A percentile compares a stretch with the other conserved stretches of the same genome.
These are phyloP conservation scores for Penicillium occitanis DNA, from an alignment of 2,329 filamentous ascomycete genomes.

Conservation along the genomic window DNA sequence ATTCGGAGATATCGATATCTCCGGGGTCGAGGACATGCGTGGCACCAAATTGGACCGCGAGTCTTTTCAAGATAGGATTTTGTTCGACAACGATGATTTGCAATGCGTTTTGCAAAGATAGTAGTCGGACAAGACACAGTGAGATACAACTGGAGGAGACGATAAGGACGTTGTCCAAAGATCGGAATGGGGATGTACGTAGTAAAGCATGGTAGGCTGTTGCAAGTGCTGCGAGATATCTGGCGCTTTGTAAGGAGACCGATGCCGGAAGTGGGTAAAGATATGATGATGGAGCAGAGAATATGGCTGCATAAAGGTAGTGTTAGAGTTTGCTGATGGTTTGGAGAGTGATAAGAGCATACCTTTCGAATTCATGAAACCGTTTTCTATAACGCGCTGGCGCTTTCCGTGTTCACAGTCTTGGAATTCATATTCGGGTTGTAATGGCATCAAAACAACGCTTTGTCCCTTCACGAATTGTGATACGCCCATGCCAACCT, in stretches of 20 bases:
- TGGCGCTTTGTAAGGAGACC: not conserved
- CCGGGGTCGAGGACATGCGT: not conserved
- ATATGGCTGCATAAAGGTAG: not conserved
- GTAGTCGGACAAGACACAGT: not conserved
- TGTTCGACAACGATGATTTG: slow-evolving; percentile 9
- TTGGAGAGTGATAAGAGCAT: not conserved
- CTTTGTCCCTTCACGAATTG: not conserved
- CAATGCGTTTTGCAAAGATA: not conserved
- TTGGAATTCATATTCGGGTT: not conserved
- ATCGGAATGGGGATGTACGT: not conserved
- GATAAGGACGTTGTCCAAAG: slow-evolving; percentile 1
- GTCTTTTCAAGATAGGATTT: not conserved
- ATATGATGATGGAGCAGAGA: not conserved
- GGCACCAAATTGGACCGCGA: not conserved
- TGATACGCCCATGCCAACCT: not conserved
- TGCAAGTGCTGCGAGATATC: slow-evolving; percentile 7
- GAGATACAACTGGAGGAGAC: not conserved
- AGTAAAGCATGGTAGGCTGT: slow-evolving; percentile 1
- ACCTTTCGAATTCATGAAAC: not conserved
- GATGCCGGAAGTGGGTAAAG: not conserved
- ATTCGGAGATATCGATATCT: too few relatives aligned
- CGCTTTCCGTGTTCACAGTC: not conserved
- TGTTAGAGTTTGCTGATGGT: not conserved
- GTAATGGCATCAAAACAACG: not conserved
- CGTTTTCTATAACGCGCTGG: not conserved